Conservation (phyloP, 1,284 basidiomycete genomes). For the Rhizoctonia solani region DNA sequence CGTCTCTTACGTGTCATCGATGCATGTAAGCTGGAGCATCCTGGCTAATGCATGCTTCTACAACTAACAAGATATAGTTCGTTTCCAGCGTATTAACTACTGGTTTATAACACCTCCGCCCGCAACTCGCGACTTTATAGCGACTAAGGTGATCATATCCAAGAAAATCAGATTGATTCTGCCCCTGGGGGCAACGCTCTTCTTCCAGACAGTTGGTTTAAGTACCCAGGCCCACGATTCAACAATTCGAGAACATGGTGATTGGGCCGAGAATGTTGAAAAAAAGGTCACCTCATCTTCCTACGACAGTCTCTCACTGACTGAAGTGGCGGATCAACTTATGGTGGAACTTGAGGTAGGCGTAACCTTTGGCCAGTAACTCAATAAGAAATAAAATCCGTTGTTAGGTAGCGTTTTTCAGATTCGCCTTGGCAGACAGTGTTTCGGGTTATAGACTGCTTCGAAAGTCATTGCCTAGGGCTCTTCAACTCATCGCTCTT, state of each 20-base stretch:
- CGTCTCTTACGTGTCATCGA: too few relatives aligned
- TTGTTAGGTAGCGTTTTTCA: slow-evolving; percentile 10
- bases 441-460: slow-evolving; percentile 1
- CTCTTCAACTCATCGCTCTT: background rate
- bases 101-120: background rate
- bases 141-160: background rate
- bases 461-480: background rate
- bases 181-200: slow-evolving; percentile 5
- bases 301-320: background rate
- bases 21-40: too few relatives aligned
- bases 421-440: background rate
- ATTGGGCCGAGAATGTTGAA: slow-evolving; percentile 15
- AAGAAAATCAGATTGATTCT: background rate
- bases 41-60: too few relatives aligned
- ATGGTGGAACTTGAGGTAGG: slow-evolving; percentile 17
- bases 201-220: slow-evolving; percentile 5
- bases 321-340: background rate
- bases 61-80: too few relatives aligned
- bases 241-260: background rate
- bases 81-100: slow-evolving; percentile 1
- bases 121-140: background rate
- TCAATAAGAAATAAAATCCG: background rate
- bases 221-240: background rate
- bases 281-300: background rate
- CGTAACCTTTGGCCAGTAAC: background rate